A percentile compares a stretch with the other conserved stretches of the same genome.
Conservation (phyloP, 139 green algal species). For the Micractinium conductrix region DNA sequence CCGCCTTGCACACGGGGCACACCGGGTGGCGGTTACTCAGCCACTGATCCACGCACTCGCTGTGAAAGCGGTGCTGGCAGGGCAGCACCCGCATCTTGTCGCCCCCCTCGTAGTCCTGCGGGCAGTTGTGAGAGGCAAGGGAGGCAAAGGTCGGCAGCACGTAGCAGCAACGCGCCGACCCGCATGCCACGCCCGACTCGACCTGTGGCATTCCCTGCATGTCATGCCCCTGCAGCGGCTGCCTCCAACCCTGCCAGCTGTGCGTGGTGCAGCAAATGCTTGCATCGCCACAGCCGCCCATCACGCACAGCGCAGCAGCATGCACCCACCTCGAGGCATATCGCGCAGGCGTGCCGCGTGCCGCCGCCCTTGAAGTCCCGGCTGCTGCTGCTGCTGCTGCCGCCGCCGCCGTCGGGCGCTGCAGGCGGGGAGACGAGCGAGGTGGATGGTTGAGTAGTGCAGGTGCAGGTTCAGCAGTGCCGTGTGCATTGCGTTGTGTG, state of each 20-base stretch:
- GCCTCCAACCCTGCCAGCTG: too few relatives aligned
- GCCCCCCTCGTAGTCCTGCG: slow-evolving; percentile 63
- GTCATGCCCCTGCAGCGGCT: too few relatives aligned
- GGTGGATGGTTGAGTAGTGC: background rate
- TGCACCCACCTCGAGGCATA: too few relatives aligned
- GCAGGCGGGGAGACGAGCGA: background rate
- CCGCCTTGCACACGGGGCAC: slow-evolving; percentile 65
- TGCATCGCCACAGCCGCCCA: too few relatives aligned
- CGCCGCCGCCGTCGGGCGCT: background rate
- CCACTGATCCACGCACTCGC: slow-evolving; percentile 63
- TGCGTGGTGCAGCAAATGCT: too few relatives aligned
- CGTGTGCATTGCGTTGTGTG: background rate
- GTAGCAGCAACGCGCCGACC: too few relatives aligned
- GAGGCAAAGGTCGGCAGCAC: background rate
- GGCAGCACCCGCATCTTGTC: slow-evolving; percentile 73
- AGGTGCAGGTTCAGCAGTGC: too few relatives aligned
- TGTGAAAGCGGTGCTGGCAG: slow-evolving; percentile 64
- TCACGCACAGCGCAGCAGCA: too few relatives aligned
- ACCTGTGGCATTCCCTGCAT: too few relatives aligned
- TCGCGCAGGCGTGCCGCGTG: slow-evolving; percentile 60
- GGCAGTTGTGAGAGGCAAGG: slow-evolving; percentile 42
- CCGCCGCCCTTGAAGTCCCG: slow-evolving; percentile 46
- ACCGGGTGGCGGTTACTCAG: slow-evolving; percentile 46
- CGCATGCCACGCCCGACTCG: too few relatives aligned
- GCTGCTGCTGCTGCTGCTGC: slow-evolving; percentile 13